Conservation (phyloP, 495 filamentous ascomycete species). For the Lepidopterella palustris region DNA sequence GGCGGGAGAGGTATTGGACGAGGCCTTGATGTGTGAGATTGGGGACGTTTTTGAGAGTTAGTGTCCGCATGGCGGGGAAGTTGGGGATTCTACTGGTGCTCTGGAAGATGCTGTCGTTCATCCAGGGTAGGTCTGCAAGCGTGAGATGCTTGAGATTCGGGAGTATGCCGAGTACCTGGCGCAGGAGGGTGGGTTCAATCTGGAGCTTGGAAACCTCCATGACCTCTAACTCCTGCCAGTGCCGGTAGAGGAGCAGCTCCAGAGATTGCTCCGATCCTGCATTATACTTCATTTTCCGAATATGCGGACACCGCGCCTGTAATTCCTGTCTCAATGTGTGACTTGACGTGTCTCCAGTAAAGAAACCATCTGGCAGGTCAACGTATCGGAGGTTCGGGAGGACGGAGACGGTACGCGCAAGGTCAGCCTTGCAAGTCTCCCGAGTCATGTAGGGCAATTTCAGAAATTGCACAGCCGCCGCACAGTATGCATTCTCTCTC, state of each 20-base stretch:
- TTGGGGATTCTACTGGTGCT: constrained; percentile 53
- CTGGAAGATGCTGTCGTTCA: constrained; percentile 71
- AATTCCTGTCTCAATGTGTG: constrained; percentile 73
- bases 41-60: constrained; percentile 61
- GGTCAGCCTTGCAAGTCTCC: constrained; percentile 74
- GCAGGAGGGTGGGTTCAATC: constrained; percentile 63
- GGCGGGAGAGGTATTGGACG: constrained; percentile 51
- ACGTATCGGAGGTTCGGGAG: constrained; percentile 82
- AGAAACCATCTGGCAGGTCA: constrained; percentile 85
- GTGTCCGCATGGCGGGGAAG: constrained; percentile 63
- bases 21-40: constrained; percentile 66
- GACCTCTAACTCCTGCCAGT: constrained; percentile 75
- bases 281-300: constrained; percentile 82
- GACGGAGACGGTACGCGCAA: constrained; percentile 79
- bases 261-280: constrained; percentile 73
- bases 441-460: constrained; percentile 97
- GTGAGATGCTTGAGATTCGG: constrained; percentile 63
- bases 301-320: constrained; percentile 70
- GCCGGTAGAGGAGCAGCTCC: constrained; percentile 53
- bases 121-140: constrained; percentile 55
- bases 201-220: constrained; percentile 67
- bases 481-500: constrained; percentile 63
- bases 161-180: constrained; percentile 63
- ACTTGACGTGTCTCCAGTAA: constrained; percentile 67
- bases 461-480: constrained; percentile 61